A percentile compares a stretch with the other conserved stretches of the same genome.
Evolutionary conservation across 306 rosid species (phyloP).

Genomic region (Prunus kanzakura): DNA sequence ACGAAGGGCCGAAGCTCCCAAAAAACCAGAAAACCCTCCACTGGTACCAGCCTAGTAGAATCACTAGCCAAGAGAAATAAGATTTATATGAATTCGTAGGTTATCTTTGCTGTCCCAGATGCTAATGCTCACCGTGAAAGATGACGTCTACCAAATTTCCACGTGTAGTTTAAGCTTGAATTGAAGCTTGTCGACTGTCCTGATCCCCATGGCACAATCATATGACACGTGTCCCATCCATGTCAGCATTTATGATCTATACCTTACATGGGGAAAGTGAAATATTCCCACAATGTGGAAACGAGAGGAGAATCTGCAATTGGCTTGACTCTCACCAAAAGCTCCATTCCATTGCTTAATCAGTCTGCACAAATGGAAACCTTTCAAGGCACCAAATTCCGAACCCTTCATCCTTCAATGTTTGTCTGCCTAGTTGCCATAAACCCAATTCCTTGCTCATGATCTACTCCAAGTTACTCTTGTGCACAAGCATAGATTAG

Average conservation of each 20-base stretch:
- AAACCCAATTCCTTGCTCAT: background rate
- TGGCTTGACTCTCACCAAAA: too few relatives aligned
- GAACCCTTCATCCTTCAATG: background rate
- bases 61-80: too few relatives aligned
- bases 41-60: too few relatives aligned
- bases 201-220: background rate
- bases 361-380: background rate
- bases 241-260: background rate
- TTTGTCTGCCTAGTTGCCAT: too few relatives aligned
- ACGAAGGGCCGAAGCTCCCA: too few relatives aligned
- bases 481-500: background rate
- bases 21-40: too few relatives aligned
- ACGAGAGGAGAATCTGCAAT: too few relatives aligned
- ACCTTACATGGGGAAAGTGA: background rate
- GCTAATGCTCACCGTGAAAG: too few relatives aligned
- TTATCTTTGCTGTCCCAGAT: too few relatives aligned
- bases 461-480: background rate
- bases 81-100: too few relatives aligned
- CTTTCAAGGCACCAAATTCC: background rate
- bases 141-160: background rate
- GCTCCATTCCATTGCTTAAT: background rate
- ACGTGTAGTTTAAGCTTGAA: background rate
- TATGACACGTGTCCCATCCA: background rate
- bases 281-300: background rate
- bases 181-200: background rate